Conservation (phyloP, 2,329 filamentous ascomycete genomes). For the Botrytis fabae region DNA sequence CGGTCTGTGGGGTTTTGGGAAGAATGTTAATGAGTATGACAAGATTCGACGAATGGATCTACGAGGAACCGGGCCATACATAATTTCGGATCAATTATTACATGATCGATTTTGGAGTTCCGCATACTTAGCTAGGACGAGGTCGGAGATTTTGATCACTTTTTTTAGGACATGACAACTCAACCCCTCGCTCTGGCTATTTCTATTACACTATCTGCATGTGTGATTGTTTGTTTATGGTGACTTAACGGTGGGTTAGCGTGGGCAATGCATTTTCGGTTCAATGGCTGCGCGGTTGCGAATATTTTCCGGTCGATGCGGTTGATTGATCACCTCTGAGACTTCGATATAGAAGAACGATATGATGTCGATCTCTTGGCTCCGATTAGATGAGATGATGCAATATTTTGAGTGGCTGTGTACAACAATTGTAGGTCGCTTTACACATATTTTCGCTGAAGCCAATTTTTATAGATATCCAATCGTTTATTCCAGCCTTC, state of each 20-base stretch:
- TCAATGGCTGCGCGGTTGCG: neutral
- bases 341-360: neutral
- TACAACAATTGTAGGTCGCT: neutral
- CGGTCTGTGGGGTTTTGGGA: neutral
- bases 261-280: neutral
- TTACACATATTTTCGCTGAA: neutral
- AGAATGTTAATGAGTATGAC: neutral
- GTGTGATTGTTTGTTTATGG: neutral
- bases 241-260: neutral
- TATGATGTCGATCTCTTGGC: neutral
- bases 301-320: neutral
- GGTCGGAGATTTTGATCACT: neutral
- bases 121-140: neutral
- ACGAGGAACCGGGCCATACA: neutral
- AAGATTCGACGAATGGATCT: neutral
- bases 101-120: neutral
- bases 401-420: neutral
- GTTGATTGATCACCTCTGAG: neutral
- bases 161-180: neutral
- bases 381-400: neutral
- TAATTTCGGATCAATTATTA: neutral
- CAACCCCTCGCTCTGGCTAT: neutral
- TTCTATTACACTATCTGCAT: neutral
- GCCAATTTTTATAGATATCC: neutral
- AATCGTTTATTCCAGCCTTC: neutral